Percentiles rank a stretch among this genome's conserved stretches.
These are phyloP conservation scores for Globisporangium irregulare DNA, from an alignment of 352 stramenopile species.

Conservation along the genomic window DNA sequence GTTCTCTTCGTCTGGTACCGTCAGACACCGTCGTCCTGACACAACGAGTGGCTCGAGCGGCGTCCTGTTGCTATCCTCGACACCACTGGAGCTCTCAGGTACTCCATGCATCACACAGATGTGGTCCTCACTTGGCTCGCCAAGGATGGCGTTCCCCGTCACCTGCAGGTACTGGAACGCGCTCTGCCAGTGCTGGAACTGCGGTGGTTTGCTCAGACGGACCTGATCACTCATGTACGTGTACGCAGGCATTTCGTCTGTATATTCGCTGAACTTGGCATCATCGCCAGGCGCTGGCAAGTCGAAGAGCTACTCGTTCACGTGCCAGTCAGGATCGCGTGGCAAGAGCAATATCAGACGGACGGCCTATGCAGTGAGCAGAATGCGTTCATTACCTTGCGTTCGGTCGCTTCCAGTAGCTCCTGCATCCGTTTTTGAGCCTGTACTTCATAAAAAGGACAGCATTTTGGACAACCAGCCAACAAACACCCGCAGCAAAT, in stretches of 20 bases:
- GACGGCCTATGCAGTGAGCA: neutral
- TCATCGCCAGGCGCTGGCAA: neutral
- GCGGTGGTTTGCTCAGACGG: slow-evolving; percentile 34
- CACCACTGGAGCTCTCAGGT: slow-evolving; percentile 8
- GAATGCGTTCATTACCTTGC: slow-evolving; percentile 6
- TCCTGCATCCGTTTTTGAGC: slow-evolving; percentile 36
- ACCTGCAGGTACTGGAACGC: slow-evolving; percentile 48
- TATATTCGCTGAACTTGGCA: neutral
- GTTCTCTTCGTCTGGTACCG: slow-evolving; percentile 11
- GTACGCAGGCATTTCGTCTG: slow-evolving; percentile 25
- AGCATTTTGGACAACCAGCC: neutral
- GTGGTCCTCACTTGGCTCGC: slow-evolving; percentile 34
- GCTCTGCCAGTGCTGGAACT: slow-evolving; percentile 45
- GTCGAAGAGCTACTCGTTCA: neutral
- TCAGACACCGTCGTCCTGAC: neutral
- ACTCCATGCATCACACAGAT: slow-evolving; percentile 25
- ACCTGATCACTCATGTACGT: slow-evolving; percentile 53
- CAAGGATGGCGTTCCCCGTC: slow-evolving; percentile 23
- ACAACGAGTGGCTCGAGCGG: slow-evolving; percentile 5
- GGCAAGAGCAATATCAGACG: neutral
- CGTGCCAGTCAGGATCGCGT: neutral
- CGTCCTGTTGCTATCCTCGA: slow-evolving; percentile 15
- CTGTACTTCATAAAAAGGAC: slow-evolving; percentile 17
- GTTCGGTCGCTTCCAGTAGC: slow-evolving; percentile 34
- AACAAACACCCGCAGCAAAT: neutral